Percentiles rank a stretch among this genome's conserved stretches.
These are phyloP conservation scores for Symbiodinium pilosum DNA, from an alignment of 73 alveolate species.

Conservation along the genomic window DNA sequence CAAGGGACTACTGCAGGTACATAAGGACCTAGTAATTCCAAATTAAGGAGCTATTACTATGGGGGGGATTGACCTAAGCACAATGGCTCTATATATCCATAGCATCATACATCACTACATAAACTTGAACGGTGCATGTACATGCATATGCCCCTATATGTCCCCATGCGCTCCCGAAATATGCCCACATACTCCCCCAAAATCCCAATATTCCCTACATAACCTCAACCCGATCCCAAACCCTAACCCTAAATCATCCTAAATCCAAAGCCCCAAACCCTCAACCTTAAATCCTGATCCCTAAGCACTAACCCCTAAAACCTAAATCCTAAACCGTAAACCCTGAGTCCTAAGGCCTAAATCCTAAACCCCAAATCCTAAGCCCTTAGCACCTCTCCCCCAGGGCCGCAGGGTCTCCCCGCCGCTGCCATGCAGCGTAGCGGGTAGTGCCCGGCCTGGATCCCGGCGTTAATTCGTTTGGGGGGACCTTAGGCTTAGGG, in stretches of 20 bases:
- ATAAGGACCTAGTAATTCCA: no score
- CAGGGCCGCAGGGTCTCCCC: slow-evolving; percentile 38
- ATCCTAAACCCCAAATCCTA: background rate
- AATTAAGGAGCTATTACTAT: no score
- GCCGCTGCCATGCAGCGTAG: slow-evolving; percentile 90
- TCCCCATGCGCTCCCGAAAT: no score
- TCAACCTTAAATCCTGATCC: background rate
- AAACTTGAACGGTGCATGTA: no score
- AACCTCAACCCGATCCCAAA: background rate
- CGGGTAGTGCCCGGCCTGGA: slow-evolving; percentile 69
- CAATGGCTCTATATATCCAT: no score
- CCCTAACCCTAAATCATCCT: background rate
- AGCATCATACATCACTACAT: no score
- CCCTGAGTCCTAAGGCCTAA: background rate
- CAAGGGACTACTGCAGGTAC: no score
- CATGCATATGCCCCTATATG: no score
- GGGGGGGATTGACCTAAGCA: no score
- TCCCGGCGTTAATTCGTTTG: background rate
- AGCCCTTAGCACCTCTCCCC: slow-evolving; percentile 40
- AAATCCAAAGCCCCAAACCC: background rate
- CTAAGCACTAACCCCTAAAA: background rate
- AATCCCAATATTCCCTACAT: background rate
- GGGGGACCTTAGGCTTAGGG: background rate
- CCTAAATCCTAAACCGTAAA: background rate
- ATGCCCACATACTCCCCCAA: no score